Evolutionary conservation across 208 protist species (phyloP), one percentile per base, ranked within the genome.

Genomic region (Trypanosoma caninum): DNA sequence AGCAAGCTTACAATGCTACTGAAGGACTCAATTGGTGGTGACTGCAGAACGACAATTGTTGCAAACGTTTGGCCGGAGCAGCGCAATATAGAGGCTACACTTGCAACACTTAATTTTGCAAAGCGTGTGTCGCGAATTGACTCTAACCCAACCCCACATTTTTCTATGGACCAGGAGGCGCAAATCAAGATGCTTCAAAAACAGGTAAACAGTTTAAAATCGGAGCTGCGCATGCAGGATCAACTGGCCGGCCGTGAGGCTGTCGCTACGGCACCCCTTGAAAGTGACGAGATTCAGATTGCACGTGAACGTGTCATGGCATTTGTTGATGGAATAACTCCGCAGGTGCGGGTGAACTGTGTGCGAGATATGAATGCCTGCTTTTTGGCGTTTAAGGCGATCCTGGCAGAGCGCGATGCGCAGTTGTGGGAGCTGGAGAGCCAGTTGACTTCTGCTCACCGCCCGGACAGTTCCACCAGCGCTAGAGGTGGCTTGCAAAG

Each of bases 161-260:
- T 82, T 23, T 38, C 59, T 20, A 54, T 78, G 46, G 90, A 97
- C 69, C 57, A 87, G 11, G 75, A 65, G n/a, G 66, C 61, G 25
- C 76, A 85, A 22, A 80, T 93, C n/a, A 77, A 75, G 14, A 65
- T 84, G 54, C 76, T 95, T 47, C 79, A 92, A 62, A 74, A 80
- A 6, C 82, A 97, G 59, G 78, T 98, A 18, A 45, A 52, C 18
- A 79, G 89, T 23, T 73, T 98, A 34, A 90, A 93, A 56, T 59
- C 80, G 37, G 94, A 97, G 64, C 66, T 98, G 53, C 88, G 91
- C 0, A 86, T 98, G 82, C 91, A 97, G 64, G 76, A 92, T 64
- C 84, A 96, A 41, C 65, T 98, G 27, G 72, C 53, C 14, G 61
- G 59, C n/a, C 50, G 56, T 16, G 64, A 53, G 46, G 59, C 58